Conservation (phyloP, 768 basidiomycete genomes). For the Lactarius akahatsu region DNA sequence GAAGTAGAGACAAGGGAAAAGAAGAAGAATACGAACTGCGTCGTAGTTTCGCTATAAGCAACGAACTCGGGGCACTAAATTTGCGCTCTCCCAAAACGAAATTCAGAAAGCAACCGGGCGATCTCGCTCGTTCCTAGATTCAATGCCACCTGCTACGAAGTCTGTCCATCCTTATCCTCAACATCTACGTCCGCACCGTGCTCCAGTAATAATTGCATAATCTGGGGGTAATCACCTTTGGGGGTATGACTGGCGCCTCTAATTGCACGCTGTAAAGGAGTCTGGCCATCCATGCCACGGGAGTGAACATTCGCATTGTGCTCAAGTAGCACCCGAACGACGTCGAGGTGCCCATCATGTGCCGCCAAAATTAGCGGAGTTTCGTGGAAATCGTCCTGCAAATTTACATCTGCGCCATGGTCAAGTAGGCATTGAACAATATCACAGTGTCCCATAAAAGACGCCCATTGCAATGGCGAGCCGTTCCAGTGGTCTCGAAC, state of each 20-base stretch:
- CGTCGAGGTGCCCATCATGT: not conserved
- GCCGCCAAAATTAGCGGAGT: not conserved
- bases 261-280: not conserved
- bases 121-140: not conserved
- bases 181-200: not conserved
- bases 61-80: not conserved
- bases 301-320: not conserved
- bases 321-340: not conserved
- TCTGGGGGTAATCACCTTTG: not conserved
- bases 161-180: not conserved
- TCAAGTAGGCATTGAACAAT: not conserved
- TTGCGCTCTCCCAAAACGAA: not conserved
- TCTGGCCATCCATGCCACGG: not conserved
- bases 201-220: not conserved
- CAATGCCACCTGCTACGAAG: not conserved
- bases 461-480: not conserved
- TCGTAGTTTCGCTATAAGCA: too few relatives aligned
- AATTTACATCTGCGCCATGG: not conserved
- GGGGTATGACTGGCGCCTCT: fast-evolving
- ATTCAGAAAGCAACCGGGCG: not conserved
- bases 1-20: not conserved
- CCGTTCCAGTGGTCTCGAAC: not conserved
- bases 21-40: too few relatives aligned
- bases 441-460: not conserved
- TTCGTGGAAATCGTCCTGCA: not conserved